Evolutionary conservation across 2,329 filamentous ascomycete species (phyloP), one percentile per base, ranked within the genome.

Genomic region (Verticillium klebahnii): DNA sequence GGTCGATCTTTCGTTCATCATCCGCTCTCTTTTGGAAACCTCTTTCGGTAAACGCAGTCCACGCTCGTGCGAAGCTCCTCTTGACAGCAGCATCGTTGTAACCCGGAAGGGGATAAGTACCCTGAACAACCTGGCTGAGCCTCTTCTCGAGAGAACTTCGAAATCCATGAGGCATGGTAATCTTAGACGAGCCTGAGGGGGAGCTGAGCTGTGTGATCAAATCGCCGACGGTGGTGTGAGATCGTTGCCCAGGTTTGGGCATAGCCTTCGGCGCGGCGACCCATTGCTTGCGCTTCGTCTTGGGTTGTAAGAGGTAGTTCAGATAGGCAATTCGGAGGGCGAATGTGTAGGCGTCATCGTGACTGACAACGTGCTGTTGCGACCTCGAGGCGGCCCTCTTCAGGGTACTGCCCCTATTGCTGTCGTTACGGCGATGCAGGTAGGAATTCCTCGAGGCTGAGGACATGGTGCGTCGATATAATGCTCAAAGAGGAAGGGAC

Each of bases 51-150:
- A 99, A 91, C 61, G 92, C 90, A 63, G 94, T 97, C 73, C 97
- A 89, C 66, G 97, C 97, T 67, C 92, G 91, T 61, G 92, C 95
- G 78, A 99, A 99, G 2, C 92, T 96, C 64, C 94, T 86, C 78
- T 97, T 97, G 66, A 99, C 89, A 31, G 89, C 82, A n/a, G 91
- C 82, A 79, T 99, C 95, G 71, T 90, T 91, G 77, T 90, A 99
- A 70, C 96, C 95, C 15, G 91, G 92, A 72, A 94, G 84, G 68
- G 83, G 88, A 77, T 98, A 95, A 64, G 83, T 90, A 45, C 93
- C 93, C 69, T 89, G 86, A 69, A 98, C 78, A 59, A 97, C 89
- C 36, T 89, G 89, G 62, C 90, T 89, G 73, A 97, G 85, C 65
- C 93, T 85, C 76, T 93, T 94, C 71, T 86, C 80, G 37, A 87